Conservation (phyloP, 2,329 filamentous ascomycete species). For the Magnaporthiopsis rhizophila region DNA sequence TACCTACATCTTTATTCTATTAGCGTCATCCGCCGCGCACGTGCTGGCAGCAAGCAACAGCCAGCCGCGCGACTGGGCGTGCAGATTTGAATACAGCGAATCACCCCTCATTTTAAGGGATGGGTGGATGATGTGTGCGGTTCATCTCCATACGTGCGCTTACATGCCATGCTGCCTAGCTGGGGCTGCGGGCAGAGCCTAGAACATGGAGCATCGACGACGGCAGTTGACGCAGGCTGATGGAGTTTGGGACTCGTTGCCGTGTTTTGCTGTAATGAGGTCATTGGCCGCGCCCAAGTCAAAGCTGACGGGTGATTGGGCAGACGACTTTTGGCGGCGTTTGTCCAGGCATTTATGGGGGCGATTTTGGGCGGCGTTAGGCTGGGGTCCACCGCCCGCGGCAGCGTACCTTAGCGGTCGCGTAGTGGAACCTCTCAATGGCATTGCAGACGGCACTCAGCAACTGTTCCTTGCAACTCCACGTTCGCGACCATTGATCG, state of each 20-base stretch:
- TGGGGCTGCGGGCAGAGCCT: background rate
- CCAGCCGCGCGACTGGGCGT: background rate
- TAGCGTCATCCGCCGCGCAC: no score
- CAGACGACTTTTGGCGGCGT: background rate
- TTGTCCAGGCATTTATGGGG: background rate
- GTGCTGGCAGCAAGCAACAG: background rate
- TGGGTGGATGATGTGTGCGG: no score
- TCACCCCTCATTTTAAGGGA: background rate
- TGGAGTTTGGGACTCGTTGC: background rate
- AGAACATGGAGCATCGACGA: background rate
- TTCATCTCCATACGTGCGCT: background rate
- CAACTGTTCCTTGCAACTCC: background rate
- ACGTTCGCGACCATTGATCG: background rate
- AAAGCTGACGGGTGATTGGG: background rate
- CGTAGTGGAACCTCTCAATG: background rate
- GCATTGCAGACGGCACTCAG: background rate
- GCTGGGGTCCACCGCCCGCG: background rate
- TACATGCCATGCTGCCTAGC: background rate
- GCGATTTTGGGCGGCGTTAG: background rate
- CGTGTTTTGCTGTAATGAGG: background rate
- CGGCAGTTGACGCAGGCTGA: background rate
- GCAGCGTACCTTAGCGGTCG: background rate
- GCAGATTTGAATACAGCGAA: background rate
- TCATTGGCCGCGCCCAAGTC: background rate
- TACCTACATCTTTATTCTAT: background rate